Evolutionary conservation across 2,329 filamentous ascomycete species (phyloP).

Genomic region (Rhinocladiella similis): DNA sequence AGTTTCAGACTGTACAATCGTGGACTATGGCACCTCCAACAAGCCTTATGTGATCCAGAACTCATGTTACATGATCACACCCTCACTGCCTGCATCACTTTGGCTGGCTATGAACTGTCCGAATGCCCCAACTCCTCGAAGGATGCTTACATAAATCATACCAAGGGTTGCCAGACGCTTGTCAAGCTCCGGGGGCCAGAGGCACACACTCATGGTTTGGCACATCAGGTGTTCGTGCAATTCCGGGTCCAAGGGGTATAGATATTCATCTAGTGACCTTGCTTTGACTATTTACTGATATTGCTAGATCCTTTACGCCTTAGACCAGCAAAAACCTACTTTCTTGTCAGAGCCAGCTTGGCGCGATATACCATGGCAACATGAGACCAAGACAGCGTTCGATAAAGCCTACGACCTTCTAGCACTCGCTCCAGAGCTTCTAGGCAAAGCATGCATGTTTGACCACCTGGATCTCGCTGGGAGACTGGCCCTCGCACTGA

Average conservation of each 20-base stretch:
- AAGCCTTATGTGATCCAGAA: slow-evolving; percentile 34
- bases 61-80: slow-evolving; percentile 38
- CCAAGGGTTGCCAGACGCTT: slow-evolving; percentile 35
- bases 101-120: slow-evolving; percentile 37
- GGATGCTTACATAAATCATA: slow-evolving; percentile 36
- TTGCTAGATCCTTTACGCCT: slow-evolving; percentile 33
- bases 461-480: slow-evolving; percentile 18
- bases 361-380: slow-evolving; percentile 35
- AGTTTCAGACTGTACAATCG: slow-evolving; percentile 37
- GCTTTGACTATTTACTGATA: background rate
- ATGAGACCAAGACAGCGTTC: slow-evolving; percentile 29
- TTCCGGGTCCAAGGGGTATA: slow-evolving; percentile 32
- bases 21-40: slow-evolving; percentile 38
- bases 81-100: slow-evolving; percentile 37
- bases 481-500: slow-evolving; percentile 20
- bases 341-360: slow-evolving; percentile 35
- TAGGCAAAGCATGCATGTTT: slow-evolving; percentile 25
- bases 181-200: slow-evolving; percentile 36
- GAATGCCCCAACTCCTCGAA: slow-evolving; percentile 37
- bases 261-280: slow-evolving; percentile 7
- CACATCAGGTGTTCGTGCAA: slow-evolving; percentile 36
- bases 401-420: slow-evolving; percentile 37
- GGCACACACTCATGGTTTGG: slow-evolving; percentile 34
- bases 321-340: slow-evolving; percentile 29
- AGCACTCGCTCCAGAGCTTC: slow-evolving; percentile 29